Evolutionary conservation across 306 rosid species (phyloP), one percentile per base, ranked within the genome.

Genomic region (Vigna mungo): DNA sequence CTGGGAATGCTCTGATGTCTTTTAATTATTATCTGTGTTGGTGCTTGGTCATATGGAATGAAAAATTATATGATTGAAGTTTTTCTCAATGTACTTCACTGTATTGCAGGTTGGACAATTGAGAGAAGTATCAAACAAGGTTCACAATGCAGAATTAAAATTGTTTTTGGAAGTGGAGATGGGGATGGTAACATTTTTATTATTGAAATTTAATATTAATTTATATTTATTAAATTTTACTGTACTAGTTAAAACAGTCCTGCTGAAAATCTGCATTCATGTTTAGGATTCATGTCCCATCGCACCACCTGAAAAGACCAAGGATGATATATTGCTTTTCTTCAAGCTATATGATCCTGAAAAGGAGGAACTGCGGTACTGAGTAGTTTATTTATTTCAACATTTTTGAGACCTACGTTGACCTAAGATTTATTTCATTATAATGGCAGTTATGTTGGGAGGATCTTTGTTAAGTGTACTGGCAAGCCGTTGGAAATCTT

Each of bases 321-420:
- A 81, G 83, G 88, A 85, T 60, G 88, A 85, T 74, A 85, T 85
- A 72, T 78, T 81, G 17, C 85, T 85, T 68, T 85, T 85, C 78
- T 85, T 85, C 80, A 85, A 85, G 85, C 67, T 85, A 47, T 85
- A 85, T 74, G 88, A 85, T 78, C 83, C 88, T 78, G 88, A 85
- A 78, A 85, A 85, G 30, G 88, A 81, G 78, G 85, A 85, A 61
- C 85, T 85, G 30, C 88, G 85, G 88, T 85, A 85, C 36, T 47
- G 68, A 51, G 15, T 78, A 55, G 32, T 76, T 69, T 74, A 1
- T 54, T 74, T 60, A 25, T 78, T 51, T 43, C 37, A 12, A 27
- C 17, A 43, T 46, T 34, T 34, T 7, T 68, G 49, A 58, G 39
- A 11, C 61, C 49, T 77, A 7, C 36, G 55, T 63, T 68, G 68